Percentiles rank a stretch among this genome's conserved stretches.
Conservation (phyloP, 352 stramenopile species). For the Phytophthora pinifolia region DNA sequence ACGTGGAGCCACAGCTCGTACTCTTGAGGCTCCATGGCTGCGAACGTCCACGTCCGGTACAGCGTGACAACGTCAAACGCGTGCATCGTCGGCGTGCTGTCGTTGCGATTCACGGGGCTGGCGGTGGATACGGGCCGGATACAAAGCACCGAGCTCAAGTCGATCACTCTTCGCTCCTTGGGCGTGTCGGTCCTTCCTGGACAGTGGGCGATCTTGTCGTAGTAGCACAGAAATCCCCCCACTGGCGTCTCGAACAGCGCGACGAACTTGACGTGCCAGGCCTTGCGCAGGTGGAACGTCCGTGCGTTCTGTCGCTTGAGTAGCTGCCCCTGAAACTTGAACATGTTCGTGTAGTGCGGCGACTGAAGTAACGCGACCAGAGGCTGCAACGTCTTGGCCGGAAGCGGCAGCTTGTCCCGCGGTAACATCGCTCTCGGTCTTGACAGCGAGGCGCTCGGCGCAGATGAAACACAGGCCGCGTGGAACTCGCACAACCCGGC, state of each 20-base stretch:
- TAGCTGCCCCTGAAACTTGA: slow-evolving; percentile 61
- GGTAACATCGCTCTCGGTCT: slow-evolving; percentile 33
- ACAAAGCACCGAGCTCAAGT: slow-evolving; percentile 64
- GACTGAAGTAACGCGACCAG: slow-evolving; percentile 38
- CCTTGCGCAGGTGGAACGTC: slow-evolving; percentile 63
- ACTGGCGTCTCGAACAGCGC: slow-evolving; percentile 64
- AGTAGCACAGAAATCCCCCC: slow-evolving; percentile 72
- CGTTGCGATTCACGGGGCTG: background rate
- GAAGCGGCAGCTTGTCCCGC: slow-evolving; percentile 28
- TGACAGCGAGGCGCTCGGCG: slow-evolving; percentile 29
- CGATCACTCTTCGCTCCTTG: slow-evolving; percentile 64
- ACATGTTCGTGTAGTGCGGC: slow-evolving; percentile 47
- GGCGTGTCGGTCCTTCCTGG: slow-evolving; percentile 49
- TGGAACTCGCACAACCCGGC: slow-evolving; percentile 42
- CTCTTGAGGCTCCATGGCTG: slow-evolving; percentile 39
- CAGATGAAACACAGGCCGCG: slow-evolving; percentile 19
- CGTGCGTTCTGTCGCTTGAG: slow-evolving; percentile 44
- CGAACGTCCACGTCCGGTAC: slow-evolving; percentile 78
- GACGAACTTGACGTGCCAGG: slow-evolving; percentile 57
- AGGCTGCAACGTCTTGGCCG: slow-evolving; percentile 14
- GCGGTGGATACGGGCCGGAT: slow-evolving; percentile 53
- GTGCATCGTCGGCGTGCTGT: slow-evolving; percentile 9
- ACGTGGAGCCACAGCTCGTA: slow-evolving; percentile 66
- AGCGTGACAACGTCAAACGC: slow-evolving; percentile 76
- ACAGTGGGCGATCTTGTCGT: slow-evolving; percentile 67